Base-by-base conservation (phyloP, 441 rosid genomes). In the Daphne laureola region DNA sequence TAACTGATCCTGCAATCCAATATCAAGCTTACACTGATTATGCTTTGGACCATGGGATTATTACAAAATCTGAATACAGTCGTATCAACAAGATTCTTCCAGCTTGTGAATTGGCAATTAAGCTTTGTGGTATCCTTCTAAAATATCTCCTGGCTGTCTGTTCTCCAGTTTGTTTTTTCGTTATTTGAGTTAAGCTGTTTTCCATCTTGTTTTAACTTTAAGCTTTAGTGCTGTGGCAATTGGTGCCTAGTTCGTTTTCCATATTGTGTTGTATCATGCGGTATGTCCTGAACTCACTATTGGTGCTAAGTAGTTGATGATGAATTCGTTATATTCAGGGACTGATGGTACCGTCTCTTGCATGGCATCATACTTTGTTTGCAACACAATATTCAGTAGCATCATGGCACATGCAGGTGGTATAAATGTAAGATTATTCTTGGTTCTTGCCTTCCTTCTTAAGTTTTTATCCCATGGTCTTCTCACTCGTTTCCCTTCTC, bases 1-100 rank as follows among this genome's bases (percentile, higher is more conserved):
- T 89, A 45, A 92, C 98, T 31, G 82, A 92, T 67, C 98, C 96
- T 62, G 84, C 82, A 59, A 52, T 84, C 65, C 98, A 92, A 63
- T 92, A 89, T 63, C 81, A 85, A 72, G 96, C 98, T 46, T 92
- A 92, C 69, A 74, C 96, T 23, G 98, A 92, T 73, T 92, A 70
- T 66, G 98, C 97, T 43, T 71, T 92, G 70, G 78, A 86, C 47
- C 83, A 78, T 89, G 94, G 92, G 17, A 53, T 92, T 54, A 86
- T 92, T 50, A 65, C 72, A 43, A 52, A 86, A 65, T 2, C 76
- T 49, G 72, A 83, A 45, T 67, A 86, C 70, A 76, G 73, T 52
- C 84, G 73, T 23, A 78, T 92, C 65, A 73, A 65, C 67, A 89
- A 78, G 87, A 61, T 89, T 62, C 61, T 92, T 67, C 97, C 98